A percentile compares a stretch with the other conserved stretches of the same genome.
These are phyloP conservation scores for Termitomyces sp. DNA, from an alignment of 768 basidiomycete species.

Conservation along the genomic window DNA sequence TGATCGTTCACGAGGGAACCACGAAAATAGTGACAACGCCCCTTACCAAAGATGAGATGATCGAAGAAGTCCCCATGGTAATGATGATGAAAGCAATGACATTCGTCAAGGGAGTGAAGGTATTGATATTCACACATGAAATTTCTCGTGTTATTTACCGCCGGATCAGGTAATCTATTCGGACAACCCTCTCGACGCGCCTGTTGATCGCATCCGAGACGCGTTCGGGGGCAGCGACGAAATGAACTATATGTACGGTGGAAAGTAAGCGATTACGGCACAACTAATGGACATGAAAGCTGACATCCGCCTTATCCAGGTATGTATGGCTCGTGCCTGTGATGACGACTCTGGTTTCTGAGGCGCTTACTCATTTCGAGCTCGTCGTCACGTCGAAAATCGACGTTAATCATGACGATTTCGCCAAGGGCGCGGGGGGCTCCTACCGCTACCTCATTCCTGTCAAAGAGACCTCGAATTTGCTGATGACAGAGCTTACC, in stretches of 20 bases:
- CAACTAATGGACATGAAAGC: background rate
- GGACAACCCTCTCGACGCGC: background rate
- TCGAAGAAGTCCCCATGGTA: background rate
- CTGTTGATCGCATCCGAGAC: background rate
- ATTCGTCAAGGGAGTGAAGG: background rate
- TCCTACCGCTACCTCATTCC: background rate
- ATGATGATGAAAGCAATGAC: background rate
- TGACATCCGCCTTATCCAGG: background rate
- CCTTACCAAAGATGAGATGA: background rate
- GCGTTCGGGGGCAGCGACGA: slow-evolving; percentile 2
- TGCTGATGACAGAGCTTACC: background rate
- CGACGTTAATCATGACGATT: background rate
- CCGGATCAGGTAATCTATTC: background rate
- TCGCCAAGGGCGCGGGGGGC: background rate
- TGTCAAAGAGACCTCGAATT: background rate
- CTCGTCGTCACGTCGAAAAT: background rate
- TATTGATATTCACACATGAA: background rate
- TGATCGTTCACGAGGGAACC: background rate
- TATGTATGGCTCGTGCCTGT: slow-evolving; percentile 4
- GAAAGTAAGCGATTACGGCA: background rate
- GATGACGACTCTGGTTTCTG: background rate
- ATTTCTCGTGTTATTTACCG: background rate
- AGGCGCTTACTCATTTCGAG: background rate
- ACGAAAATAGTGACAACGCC: background rate
- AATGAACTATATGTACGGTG: background rate